These are phyloP conservation scores for Mentha longifolia DNA, from an alignment of 257 asterid genomes.

Conservation along the genomic window DNA sequence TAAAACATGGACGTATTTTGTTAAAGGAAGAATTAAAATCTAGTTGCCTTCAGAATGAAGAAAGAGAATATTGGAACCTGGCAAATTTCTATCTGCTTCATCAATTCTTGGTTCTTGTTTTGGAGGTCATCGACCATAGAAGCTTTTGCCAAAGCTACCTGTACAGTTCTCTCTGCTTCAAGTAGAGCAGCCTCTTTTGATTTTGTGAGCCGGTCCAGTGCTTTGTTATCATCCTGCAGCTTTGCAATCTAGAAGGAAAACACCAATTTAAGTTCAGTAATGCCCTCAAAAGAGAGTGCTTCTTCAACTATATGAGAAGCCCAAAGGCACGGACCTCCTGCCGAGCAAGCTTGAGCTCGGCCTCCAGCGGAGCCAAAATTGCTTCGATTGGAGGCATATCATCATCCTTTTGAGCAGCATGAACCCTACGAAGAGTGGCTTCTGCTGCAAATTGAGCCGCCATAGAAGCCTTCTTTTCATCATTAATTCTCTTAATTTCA, in stretches of 20 bases:
- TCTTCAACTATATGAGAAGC: conserved; percentile 25
- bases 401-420: conserved; percentile 95
- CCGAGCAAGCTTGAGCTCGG: conserved; percentile 95
- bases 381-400: conserved; percentile 99
- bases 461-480: conserved; percentile 96
- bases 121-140: conserved; percentile 99
- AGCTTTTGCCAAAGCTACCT: conserved; percentile 91
- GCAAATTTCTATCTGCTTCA: conserved; percentile 97
- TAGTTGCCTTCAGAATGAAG: conserved; percentile 23
- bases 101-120: conserved; percentile 94
- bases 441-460: conserved; percentile 99
- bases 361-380: conserved; percentile 94
- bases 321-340: conserved; percentile 69
- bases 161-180: conserved; percentile 96
- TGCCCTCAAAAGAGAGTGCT: conserved; percentile 21
- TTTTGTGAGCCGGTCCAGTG: conserved; percentile 92
- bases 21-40: conserved; percentile 12
- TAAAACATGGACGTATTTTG: conserved; percentile 21
- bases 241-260: conserved; percentile 70
- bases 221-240: conserved; percentile 97
- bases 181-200: conserved; percentile 98
- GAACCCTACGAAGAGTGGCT: conserved; percentile 98
- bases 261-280: conserved; percentile 28
- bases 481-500: conserved; percentile 92
- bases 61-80: conserved; percentile 53